Evolutionary conservation across 192 early-diverging fungal species (phyloP).

Genomic region (Coemansia sp.): DNA sequence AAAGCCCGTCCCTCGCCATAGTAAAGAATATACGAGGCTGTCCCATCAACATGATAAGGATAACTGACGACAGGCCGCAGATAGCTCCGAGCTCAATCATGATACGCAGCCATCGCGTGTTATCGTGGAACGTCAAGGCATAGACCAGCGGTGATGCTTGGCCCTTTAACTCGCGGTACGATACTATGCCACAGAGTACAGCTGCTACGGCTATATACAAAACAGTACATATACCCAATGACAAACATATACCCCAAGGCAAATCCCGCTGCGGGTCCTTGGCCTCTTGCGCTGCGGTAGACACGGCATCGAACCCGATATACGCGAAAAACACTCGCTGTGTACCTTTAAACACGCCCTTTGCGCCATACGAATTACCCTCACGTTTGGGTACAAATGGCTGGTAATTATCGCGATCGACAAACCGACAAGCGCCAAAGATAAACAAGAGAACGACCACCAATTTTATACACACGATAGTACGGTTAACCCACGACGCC

Average conservation of each 20-base stretch:
- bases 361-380: conserved; percentile 65
- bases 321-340: conserved; percentile 80
- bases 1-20: conserved; percentile 87
- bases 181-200: conserved; percentile 75
- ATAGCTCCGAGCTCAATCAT: conserved; percentile 81
- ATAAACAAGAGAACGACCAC: conserved; percentile 78
- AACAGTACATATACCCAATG: conserved; percentile 74
- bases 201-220: conserved; percentile 77
- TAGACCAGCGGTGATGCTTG: conserved; percentile 63
- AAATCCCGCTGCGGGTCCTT: conserved; percentile 78
- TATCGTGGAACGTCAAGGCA: conserved; percentile 39
- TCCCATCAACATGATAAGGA: conserved; percentile 73
- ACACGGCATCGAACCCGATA: conserved; percentile 89
- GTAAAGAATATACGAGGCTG: conserved; percentile 89
- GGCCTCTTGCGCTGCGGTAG: conserved; percentile 85
- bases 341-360: conserved; percentile 74
- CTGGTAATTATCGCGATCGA: conserved; percentile 72
- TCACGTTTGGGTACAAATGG: conserved; percentile 78
- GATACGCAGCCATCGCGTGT: conserved; percentile 73
- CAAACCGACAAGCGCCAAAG: conserved; percentile 70
- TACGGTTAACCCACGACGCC: conserved; percentile 74
- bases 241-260: conserved; percentile 86
- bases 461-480: conserved; percentile 76
- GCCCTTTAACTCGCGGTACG: conserved; percentile 59
- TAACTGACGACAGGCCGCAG: conserved; percentile 78